Evolutionary conservation across 192 early-diverging fungal genomes (phyloP), one percentile per base, ranked within the genome.

Genomic region (Coemansia furcata): DNA sequence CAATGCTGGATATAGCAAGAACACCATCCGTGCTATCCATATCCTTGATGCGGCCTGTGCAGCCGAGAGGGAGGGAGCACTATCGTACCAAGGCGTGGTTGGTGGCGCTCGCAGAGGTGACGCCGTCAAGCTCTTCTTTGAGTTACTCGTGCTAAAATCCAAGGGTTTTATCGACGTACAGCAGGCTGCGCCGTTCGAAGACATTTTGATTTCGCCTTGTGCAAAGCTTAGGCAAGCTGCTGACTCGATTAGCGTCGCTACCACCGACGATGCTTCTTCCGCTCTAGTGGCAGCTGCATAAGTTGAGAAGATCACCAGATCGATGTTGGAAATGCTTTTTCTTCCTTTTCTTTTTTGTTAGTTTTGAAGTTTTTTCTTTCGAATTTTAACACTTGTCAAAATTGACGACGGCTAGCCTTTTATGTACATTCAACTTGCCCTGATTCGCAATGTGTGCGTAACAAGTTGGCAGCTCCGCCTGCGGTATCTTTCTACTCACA

Each of bases 121-220:
- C 59, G 92, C 92, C 14, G 94, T 89, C 33, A 87, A 88, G 55
- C 72, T 94, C 49, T 99, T 99, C 76, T 98, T 95, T 78, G 97
- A 99, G 73, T 66, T 98, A 26, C 79, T 99, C 36, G 91, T 97
- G 5, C 80, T 99, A 40, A 89, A 92, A 63, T 94, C 96, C 1
- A 92, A 89, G 66, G 89, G 93, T 69, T 85, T 95, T 76, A 77
- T 99, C 43, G 81, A 91, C 32, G 90, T 97, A 4, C 68, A 89
- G 46, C 97, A 99, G 74, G 62, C 83, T 8, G 76, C 87, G 57
- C 74, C 96, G 38, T 99, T 88, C 85, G 94, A 90, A 19, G 91
- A 94, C 42, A 95, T 99, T 67, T 33, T 80, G 52, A 86, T 98
- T 50, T 72, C 77, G 52, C 85, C 85, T 21, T 72, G 77, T 7